These are phyloP conservation scores for Viola odorata DNA, from an alignment of 345 rosid species.

Conservation along the genomic window DNA sequence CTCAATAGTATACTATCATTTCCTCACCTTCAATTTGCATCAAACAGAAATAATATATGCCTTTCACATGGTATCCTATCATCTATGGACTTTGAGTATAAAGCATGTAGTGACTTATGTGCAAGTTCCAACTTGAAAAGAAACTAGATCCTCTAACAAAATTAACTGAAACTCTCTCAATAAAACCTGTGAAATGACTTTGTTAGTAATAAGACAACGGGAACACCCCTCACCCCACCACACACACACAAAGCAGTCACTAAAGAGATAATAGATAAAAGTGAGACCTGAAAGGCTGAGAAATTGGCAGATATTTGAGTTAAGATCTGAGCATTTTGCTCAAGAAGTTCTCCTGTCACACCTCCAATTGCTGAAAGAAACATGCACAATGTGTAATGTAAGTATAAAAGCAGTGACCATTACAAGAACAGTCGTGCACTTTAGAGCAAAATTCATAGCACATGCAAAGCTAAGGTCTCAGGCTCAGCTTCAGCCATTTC, in stretches of 20 bases:
- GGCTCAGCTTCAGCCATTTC: no score
- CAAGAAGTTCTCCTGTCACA: slow-evolving; percentile 64
- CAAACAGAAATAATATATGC: no score
- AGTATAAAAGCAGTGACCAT: not conserved
- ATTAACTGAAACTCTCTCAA: not conserved
- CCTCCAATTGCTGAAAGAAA: slow-evolving; percentile 66
- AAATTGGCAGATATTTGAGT: slow-evolving; percentile 67
- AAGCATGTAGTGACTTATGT: not conserved
- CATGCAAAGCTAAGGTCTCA: not conserved
- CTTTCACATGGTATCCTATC: no score
- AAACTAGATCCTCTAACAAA: no score
- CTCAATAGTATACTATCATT: no score
- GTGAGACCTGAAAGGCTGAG: slow-evolving; percentile 57
- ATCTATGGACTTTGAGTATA: no score
- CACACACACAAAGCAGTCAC: not conserved
- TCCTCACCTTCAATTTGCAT: no score
- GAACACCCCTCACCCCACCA: no score
- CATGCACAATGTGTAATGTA: not conserved
- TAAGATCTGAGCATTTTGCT: slow-evolving; percentile 68
- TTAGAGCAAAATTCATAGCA: not conserved
- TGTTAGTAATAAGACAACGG: not conserved
- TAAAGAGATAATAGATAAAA: not conserved
- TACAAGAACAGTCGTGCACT: no score
- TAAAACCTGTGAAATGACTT: not conserved
- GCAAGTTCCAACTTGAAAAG: no score